Evolutionary conservation across 257 asterid species (phyloP).

Genomic region (Agastache rugosa): DNA sequence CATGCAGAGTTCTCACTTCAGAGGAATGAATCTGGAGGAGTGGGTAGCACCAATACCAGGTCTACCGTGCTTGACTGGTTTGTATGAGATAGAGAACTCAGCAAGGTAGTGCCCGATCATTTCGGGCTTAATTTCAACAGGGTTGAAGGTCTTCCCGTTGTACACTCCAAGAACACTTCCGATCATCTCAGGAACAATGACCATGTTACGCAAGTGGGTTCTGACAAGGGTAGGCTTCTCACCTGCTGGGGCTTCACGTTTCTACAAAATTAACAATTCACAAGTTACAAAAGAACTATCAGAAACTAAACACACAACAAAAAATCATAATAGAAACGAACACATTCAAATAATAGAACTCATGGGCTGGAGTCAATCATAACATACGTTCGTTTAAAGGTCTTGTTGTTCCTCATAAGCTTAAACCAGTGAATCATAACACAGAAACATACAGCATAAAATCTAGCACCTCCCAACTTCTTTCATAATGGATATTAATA

Average conservation of each 20-base stretch:
- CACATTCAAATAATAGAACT: background rate
- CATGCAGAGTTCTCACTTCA: slow-evolving; percentile 50
- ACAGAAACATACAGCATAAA: background rate
- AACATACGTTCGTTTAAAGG: background rate
- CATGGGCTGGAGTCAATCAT: background rate
- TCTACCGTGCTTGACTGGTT: slow-evolving; percentile 88
- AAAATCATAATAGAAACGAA: background rate
- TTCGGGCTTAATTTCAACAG: slow-evolving; percentile 84
- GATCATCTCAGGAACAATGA: slow-evolving; percentile 89
- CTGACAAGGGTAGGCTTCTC: slow-evolving; percentile 84
- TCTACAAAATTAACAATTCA: slow-evolving; percentile 39
- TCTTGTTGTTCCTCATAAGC: no score
- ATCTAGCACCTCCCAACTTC: background rate
- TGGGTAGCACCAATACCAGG: slow-evolving; percentile 98
- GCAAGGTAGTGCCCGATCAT: slow-evolving; percentile 86
- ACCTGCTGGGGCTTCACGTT: slow-evolving; percentile 82
- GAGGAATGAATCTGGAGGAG: slow-evolving; percentile 92
- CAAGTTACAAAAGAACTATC: background rate
- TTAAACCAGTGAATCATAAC: background rate
- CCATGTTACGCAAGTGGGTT: slow-evolving; percentile 83
- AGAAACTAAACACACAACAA: no score
- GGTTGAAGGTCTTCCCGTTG: slow-evolving; percentile 86
- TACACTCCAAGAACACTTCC: slow-evolving; percentile 86
- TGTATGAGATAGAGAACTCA: slow-evolving; percentile 83
- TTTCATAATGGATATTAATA: background rate